Percentiles rank a stretch among this genome's conserved stretches.
phyloP scores from a whole-genome alignment of 2,329 filamentous ascomycete species.

The Fusarium brevicatenulatum region DNA sequence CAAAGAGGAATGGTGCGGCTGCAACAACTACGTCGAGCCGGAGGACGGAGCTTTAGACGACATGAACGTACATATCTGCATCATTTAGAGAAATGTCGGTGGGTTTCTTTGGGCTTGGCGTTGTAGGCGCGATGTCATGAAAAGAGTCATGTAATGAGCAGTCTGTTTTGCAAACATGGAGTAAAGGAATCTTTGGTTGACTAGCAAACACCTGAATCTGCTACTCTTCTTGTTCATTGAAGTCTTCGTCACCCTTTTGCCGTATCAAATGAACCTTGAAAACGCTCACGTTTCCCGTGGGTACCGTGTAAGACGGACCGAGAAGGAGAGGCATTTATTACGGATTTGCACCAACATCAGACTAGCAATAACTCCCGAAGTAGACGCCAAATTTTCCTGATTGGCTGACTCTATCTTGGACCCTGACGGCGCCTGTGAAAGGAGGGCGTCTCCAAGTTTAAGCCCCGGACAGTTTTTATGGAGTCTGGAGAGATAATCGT shows the following conservation, averaged over 20 bases:
- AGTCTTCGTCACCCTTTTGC: background rate
- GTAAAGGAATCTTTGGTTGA: conserved; percentile 2
- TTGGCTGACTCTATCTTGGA: conserved; percentile 25
- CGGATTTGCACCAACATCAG: conserved; percentile 16
- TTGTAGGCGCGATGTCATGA: conserved; percentile 28
- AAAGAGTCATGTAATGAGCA: conserved; percentile 26
- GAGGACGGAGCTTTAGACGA: conserved; percentile 48
- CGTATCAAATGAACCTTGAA: background rate
- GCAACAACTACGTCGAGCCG: conserved; percentile 41
- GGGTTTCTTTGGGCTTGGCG: conserved; percentile 37
- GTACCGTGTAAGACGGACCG: conserved; percentile 31
- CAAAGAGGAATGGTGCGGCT: conserved; percentile 43
- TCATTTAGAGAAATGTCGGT: conserved; percentile 28
- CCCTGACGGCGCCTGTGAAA: conserved; percentile 19
- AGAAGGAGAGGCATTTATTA: conserved; percentile 37
- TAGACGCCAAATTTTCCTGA: conserved; percentile 44
- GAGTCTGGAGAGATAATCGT: conserved; percentile 19
- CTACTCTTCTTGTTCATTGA: background rate
- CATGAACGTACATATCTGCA: conserved; percentile 12
- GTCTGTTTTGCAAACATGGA: conserved; percentile 8
- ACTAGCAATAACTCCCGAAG: conserved; percentile 38
- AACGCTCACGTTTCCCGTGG: conserved; percentile 9
- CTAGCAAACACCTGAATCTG: background rate
- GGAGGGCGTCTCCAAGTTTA: conserved; percentile 24
- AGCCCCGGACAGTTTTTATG: conserved; percentile 31